Conservation (phyloP, 495 filamentous ascomycete genomes). For the Lichenothelia convexa region DNA sequence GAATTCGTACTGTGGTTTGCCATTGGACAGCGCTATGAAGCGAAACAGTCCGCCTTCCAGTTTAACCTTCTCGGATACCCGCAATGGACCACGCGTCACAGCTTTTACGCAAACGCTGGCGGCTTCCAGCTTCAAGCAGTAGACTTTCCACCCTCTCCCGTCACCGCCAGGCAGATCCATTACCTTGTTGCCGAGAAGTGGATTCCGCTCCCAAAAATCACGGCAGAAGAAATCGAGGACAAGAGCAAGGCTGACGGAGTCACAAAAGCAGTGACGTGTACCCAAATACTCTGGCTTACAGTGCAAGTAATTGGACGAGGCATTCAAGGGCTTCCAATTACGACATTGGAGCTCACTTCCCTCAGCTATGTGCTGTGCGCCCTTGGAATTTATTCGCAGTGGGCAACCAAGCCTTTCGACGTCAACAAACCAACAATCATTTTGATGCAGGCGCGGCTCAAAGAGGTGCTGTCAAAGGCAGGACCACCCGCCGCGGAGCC, state of each 20-base stretch:
- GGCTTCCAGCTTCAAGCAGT: constrained; percentile 8
- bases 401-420: constrained; percentile 17
- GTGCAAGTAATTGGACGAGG: constrained; percentile 14
- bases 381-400: constrained; percentile 10
- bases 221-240: constrained; percentile 1
- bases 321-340: constrained; percentile 11
- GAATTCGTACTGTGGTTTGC: constrained; percentile 13
- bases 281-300: constrained; percentile 18
- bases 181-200: constrained; percentile 1
- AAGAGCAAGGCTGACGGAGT: constrained; percentile 1
- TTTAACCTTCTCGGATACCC: constrained; percentile 6
- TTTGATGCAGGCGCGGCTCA: too few species aligned
- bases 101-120: constrained; percentile 16
- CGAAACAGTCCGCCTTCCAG: background rate
- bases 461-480: background rate
- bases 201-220: background rate
- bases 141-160: background rate
- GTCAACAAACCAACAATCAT: constrained; percentile 12
- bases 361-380: constrained; percentile 16
- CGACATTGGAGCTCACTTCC: constrained; percentile 19
- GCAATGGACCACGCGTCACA: background rate
- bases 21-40: background rate
- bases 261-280: constrained; percentile 10
- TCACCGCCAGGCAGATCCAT: background rate
- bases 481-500: background rate